phyloP scores from a whole-genome alignment of 345 rosid species.

The Kernera saxatilis region DNA sequence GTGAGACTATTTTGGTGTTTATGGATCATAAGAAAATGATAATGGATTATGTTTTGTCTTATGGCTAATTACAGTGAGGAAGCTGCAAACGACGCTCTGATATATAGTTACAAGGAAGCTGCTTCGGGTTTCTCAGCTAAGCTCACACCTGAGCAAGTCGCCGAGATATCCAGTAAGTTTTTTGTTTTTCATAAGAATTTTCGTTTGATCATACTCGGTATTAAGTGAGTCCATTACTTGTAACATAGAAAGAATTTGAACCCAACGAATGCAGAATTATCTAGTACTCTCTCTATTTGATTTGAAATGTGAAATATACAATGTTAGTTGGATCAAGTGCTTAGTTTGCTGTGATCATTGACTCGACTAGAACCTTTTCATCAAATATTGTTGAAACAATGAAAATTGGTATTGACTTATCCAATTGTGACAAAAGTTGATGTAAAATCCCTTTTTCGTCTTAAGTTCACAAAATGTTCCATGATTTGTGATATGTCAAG shows the following conservation, averaged over 20 bases:
- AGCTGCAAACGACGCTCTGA: conserved; percentile 70
- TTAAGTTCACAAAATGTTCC: neutral
- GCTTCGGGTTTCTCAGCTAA: conserved; percentile 90
- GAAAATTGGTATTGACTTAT: neutral
- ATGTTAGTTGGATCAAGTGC: neutral
- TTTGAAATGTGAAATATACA: neutral
- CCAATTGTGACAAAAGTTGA: too few species aligned
- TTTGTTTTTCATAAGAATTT: too few species aligned
- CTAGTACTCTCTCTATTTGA: neutral
- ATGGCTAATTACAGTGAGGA: conserved; percentile 43
- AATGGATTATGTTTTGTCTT: neutral
- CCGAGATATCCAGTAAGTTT: conserved; percentile 54
- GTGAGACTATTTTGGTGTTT: neutral
- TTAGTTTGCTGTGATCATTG: neutral
- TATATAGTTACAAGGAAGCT: conserved; percentile 74
- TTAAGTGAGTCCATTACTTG: neutral
- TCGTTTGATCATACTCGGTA: neutral
- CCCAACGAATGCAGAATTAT: neutral
- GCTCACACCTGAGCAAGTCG: conserved; percentile 76
- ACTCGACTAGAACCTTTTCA: neutral
- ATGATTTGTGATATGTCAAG: neutral
- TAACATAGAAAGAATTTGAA: neutral
- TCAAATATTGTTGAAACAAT: neutral
- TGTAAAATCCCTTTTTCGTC: neutral
- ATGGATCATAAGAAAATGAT: neutral